phyloP scores from a whole-genome alignment of 495 filamentous ascomycete species.

The Neurospora sp. region DNA sequence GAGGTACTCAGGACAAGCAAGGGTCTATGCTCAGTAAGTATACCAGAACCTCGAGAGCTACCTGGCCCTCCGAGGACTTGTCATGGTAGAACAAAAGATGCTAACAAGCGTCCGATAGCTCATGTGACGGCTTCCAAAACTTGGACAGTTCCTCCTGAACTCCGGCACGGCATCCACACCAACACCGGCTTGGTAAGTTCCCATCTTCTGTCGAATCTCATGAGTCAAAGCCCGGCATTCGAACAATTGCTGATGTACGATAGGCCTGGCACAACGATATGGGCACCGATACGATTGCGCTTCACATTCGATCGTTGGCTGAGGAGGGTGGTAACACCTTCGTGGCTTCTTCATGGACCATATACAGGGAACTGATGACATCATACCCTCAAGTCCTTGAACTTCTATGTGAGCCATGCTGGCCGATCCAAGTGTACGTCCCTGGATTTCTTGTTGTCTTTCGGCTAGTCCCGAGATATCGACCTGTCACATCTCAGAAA shows the following conservation, averaged over 20 bases:
- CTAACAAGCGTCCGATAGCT: conserved; percentile 14
- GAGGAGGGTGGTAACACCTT: conserved; percentile 30
- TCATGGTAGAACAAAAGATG: background rate
- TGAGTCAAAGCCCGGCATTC: background rate
- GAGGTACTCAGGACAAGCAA: conserved; percentile 39
- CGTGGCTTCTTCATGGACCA: conserved; percentile 29
- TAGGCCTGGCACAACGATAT: conserved; percentile 38
- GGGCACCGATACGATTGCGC: conserved; percentile 31
- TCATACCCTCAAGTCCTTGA: conserved; percentile 23
- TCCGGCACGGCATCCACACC: conserved; percentile 38
- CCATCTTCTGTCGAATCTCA: background rate
- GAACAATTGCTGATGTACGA: background rate
- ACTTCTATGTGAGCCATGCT: conserved; percentile 20
- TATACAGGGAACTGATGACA: conserved; percentile 28
- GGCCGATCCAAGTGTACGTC: conserved; percentile 36
- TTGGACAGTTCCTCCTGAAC: conserved; percentile 30
- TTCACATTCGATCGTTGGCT: conserved; percentile 32
- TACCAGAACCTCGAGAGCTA: background rate
- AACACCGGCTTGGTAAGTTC: conserved; percentile 24
- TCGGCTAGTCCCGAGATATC: background rate
- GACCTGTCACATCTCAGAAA: background rate
- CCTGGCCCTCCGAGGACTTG: background rate
- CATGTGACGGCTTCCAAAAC: conserved; percentile 34
- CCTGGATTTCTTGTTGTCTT: background rate
- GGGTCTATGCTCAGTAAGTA: conserved; percentile 38